Evolutionary conservation across 768 basidiomycete species (phyloP).

Genomic region (Agrocybe praecox): DNA sequence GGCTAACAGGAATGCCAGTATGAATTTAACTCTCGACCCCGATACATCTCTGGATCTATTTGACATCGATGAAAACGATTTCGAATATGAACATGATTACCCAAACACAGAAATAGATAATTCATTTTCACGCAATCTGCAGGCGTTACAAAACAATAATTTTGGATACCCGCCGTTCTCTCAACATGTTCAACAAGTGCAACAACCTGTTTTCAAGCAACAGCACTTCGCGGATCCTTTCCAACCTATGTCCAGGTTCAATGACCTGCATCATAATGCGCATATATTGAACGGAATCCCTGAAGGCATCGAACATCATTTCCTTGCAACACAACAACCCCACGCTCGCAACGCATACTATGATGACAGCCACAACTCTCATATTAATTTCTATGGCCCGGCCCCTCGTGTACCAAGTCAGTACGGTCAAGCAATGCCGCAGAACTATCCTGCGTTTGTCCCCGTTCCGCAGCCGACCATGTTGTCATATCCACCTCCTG

Average conservation of each 20-base stretch:
- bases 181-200: constrained; percentile 23
- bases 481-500: constrained; percentile 11
- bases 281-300: constrained; percentile 36
- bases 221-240: constrained; percentile 44
- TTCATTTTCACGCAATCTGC: constrained; percentile 37
- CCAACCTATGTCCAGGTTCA: constrained; percentile 24
- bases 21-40: constrained; percentile 37
- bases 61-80: constrained; percentile 75
- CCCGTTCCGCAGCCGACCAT: constrained; percentile 19
- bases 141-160: constrained; percentile 29
- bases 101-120: constrained; percentile 33
- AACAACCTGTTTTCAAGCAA: constrained; percentile 27
- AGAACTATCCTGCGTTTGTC: constrained; percentile 19
- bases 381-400: constrained; percentile 17
- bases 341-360: constrained; percentile 19
- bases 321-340: constrained; percentile 36
- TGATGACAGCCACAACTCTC: constrained; percentile 21
- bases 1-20: constrained; percentile 26
- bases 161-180: constrained; percentile 39
- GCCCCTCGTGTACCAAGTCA: constrained; percentile 14
- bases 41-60: constrained; percentile 61
- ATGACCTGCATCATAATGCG: constrained; percentile 17
- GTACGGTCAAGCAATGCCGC: constrained; percentile 20
- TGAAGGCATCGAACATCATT: constrained; percentile 45
- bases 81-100: constrained; percentile 50